These are phyloP conservation scores for Saccharomyces jurei DNA, from an alignment of 805 yeast species.

Conservation along the genomic window DNA sequence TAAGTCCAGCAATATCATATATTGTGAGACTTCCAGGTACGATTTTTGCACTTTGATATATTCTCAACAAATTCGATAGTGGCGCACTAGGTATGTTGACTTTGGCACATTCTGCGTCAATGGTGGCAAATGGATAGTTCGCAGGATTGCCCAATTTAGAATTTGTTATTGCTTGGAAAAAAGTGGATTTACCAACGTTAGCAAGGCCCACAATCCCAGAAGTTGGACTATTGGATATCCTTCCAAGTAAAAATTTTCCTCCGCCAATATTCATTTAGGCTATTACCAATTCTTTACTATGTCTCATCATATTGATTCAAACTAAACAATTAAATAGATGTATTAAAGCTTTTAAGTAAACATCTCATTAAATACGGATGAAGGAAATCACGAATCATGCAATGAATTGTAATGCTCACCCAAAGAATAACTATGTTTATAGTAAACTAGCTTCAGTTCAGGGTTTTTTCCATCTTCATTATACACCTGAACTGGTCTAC, in stretches of 20 bases:
- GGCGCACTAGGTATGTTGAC: conserved; percentile 62
- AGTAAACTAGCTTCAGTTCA: conserved; percentile 66
- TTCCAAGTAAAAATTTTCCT: conserved; percentile 62
- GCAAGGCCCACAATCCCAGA: conserved; percentile 95
- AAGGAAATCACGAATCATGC: conserved; percentile 36
- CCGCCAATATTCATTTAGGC: conserved; percentile 24
- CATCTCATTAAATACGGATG: background rate
- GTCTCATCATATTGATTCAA: background rate
- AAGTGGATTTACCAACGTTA: conserved; percentile 91
- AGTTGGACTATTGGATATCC: conserved; percentile 65
- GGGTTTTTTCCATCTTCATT: conserved; percentile 51
- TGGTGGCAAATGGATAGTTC: conserved; percentile 95
- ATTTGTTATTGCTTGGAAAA: conserved; percentile 93
- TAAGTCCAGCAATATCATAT: conserved; percentile 76
- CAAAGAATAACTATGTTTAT: conserved; percentile 75
- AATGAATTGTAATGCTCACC: conserved; percentile 94
- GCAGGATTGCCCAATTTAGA: conserved; percentile 94
- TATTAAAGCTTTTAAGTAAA: background rate
- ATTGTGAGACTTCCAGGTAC: conserved; percentile 64
- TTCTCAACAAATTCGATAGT: conserved; percentile 44
- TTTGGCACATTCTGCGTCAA: conserved; percentile 66
- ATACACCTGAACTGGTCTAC: conserved; percentile 55
- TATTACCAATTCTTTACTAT: background rate
- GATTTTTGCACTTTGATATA: conserved; percentile 54
- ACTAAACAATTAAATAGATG: background rate